phyloP scores from a whole-genome alignment of 2,329 filamentous ascomycete species.

The Ophiostoma tasmaniense region DNA sequence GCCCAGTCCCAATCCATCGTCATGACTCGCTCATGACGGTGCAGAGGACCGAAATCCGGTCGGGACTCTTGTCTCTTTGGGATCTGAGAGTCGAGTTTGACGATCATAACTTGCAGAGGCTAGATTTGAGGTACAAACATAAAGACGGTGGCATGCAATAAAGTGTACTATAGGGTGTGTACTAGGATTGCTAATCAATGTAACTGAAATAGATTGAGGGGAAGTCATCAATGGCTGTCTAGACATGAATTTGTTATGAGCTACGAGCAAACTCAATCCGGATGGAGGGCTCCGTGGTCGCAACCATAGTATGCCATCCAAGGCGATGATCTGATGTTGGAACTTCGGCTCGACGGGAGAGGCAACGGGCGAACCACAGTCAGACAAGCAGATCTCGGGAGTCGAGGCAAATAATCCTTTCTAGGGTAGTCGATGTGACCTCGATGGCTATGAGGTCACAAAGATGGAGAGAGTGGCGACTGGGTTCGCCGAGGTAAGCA shows the following conservation, averaged over 20 bases:
- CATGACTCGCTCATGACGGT: neutral
- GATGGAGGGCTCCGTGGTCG: conserved; percentile 1
- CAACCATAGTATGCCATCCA: neutral
- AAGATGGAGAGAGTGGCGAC: neutral
- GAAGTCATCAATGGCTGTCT: neutral
- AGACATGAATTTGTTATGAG: neutral
- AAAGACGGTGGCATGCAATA: neutral
- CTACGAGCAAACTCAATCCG: neutral
- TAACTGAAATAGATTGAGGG: neutral
- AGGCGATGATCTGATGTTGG: neutral
- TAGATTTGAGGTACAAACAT: neutral
- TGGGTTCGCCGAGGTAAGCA: neutral
- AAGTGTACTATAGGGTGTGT: neutral
- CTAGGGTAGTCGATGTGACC: neutral
- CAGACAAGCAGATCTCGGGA: neutral
- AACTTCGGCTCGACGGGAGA: neutral
- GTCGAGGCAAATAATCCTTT: neutral
- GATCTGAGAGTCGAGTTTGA: neutral
- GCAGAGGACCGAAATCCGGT: neutral
- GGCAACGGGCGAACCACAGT: neutral
- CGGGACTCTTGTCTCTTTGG: neutral
- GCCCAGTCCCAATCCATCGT: neutral
- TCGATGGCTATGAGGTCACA: too few species aligned
- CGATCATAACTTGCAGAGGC: neutral
- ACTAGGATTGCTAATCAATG: neutral